Conservation (phyloP, 495 filamentous ascomycete genomes). For the Podospora anserina region DNA sequence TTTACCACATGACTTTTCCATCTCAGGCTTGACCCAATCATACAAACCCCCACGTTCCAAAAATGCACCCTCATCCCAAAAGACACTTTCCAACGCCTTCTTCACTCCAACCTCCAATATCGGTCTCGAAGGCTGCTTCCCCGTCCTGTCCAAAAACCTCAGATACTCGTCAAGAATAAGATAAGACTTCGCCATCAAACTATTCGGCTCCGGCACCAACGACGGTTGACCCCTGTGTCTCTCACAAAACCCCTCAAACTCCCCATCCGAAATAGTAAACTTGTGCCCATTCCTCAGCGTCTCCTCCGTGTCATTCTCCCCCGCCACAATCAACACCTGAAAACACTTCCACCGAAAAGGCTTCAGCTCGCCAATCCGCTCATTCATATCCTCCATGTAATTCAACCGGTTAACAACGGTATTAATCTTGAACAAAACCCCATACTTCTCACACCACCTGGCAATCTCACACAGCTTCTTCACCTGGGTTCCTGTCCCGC, state of each 20-base stretch:
- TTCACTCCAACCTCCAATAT: constrained; percentile 54
- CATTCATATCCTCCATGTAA: constrained; percentile 54
- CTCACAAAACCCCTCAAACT: constrained; percentile 49
- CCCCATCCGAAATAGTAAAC: constrained; percentile 49
- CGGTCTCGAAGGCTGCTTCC: constrained; percentile 36
- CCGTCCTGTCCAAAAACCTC: constrained; percentile 51
- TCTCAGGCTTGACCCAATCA: constrained; percentile 41
- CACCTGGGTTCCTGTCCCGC: constrained; percentile 48
- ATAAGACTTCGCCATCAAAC: constrained; percentile 52
- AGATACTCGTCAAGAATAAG: constrained; percentile 56
- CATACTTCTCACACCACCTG: constrained; percentile 44
- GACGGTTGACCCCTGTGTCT: constrained; percentile 41
- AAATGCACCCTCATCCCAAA: constrained; percentile 53
- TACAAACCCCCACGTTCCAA: constrained; percentile 49
- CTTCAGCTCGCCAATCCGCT: constrained; percentile 36
- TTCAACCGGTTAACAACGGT: constrained; percentile 55
- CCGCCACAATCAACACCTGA: constrained; percentile 54
- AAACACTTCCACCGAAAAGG: constrained; percentile 61
- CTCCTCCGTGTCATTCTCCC: constrained; percentile 51
- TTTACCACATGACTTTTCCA: too few relatives aligned
- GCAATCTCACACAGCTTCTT: constrained; percentile 41
- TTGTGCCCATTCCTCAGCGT: constrained; percentile 45
- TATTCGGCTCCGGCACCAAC: constrained; percentile 51
- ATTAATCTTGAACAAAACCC: constrained; percentile 59
- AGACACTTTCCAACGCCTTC: constrained; percentile 45